Evolutionary conservation across 257 asterid genomes (phyloP), one percentile per base, ranked within the genome.

Genomic region (Scutellaria barbata): DNA sequence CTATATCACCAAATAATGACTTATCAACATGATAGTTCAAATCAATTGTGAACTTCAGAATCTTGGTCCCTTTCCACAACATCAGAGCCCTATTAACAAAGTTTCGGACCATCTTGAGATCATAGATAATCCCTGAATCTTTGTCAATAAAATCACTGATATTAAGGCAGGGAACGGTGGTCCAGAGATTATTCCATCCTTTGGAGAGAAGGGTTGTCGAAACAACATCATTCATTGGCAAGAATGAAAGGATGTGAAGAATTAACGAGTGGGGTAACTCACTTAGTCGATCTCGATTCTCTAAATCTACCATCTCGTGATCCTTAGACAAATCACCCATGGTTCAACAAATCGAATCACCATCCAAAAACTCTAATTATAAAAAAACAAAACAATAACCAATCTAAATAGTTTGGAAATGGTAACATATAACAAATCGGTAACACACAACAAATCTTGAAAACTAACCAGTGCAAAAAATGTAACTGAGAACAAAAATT

Each of bases 21-120:
- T 0, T 6, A 5, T 51, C 47, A 17, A 5, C 2, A 14, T 3
- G 30, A 52, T 0, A 16, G 1, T 14, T 3, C 0, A 6, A 37
- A 51, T 3, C 11, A 17, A 67, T 41, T 22, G 20, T 25, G 55
- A 53, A 68, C 20, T 20, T 53, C 55, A 3, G 10, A 53, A 68
- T 40, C 42, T n/a, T 20, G 0, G 22, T 41, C 17, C 74, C 66
- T 25, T 35, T 25, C 74, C 66, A 69, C 2, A 25, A 9, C 1
- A 17, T 40, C 14, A 39, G 10, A 41, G 73, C 64, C 30, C 6
- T 6, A 63, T 63, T 16, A 63, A 63, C 68, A 42, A 63, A 63
- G 8, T 63, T 63, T 2, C 16, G 53, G 10, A 11, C 0, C 18
- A 16, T 63, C 45, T 41, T 30, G 35, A 30, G 35, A 30, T 30